Base-by-base conservation (phyloP, 1,284 basidiomycete genomes). In the Leccinum fuscescens region DNA sequence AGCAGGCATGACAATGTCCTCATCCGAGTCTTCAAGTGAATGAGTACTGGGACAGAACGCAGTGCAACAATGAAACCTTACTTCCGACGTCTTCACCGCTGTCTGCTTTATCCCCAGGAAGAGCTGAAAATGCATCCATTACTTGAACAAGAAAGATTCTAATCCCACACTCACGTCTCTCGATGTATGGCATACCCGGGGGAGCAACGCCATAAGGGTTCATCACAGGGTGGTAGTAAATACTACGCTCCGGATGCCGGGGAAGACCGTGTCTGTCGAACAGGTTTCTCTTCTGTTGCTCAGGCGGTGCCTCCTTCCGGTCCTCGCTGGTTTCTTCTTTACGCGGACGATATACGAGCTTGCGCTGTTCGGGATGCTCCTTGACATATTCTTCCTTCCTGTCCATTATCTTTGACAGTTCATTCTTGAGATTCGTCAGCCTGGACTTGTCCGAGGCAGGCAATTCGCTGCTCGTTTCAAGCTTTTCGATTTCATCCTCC, bases 191-290 rank as follows among this genome's bases (percentile, higher is more conserved):
- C 94, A 97, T 93, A 7, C 96, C 96, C 8, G 96, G 96, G 20
- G 96, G 96, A 20, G 96, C 88, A n/a, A 94, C 93, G 27, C 96
- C 96, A 72, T 84, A 96, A 6, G 94, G 94, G 72, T 98, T 98
- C 84, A 96, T 90, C 55, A 94, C 83, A 37, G 92, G 84, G 68
- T 98, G 93, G 75, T 94, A 98, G 74, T 98, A 98, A 48, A 95
- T 81, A 75, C 93, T 96, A 66, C 93, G 81, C 69, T 93, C 93
- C 12, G 93, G 93, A 76, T 93, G 91, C 59, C 88, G 80, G 64
- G 93, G 88, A 54, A 92, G 82, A 15, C 93, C 92, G 71, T 89
- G 85, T 72, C 90, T 89, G 68, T 90, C 85, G 77, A 93, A 94
- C 27, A 91, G 70, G 56, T 86, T 88, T 59, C 88, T 77, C 65